Percentiles rank a stretch among this genome's conserved stretches.
Conservation (phyloP, 2,329 filamentous ascomycete genomes). For the Claviceps cyperi region DNA sequence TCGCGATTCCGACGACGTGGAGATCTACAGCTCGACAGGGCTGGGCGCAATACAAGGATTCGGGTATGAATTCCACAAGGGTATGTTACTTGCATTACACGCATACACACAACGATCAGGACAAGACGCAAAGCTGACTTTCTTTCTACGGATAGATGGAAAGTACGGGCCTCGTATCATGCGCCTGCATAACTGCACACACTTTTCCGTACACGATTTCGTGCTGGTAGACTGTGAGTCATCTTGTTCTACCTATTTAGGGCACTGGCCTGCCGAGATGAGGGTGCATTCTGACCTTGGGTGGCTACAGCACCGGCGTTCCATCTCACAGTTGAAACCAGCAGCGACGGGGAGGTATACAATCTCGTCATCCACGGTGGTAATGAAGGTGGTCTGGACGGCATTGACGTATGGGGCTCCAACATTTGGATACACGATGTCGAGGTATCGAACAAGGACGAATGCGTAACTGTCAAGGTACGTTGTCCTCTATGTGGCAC, state of each 20-base stretch:
- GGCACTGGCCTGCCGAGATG: neutral
- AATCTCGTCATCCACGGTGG: neutral
- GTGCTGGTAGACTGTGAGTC: neutral
- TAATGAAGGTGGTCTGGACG: neutral
- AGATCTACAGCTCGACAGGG: neutral
- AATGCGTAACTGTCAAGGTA: constrained; percentile 2
- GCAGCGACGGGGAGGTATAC: neutral
- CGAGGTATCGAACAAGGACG: neutral
- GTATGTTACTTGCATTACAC: neutral
- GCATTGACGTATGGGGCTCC: neutral
- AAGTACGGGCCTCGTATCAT: neutral
- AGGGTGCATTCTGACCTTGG: neutral
- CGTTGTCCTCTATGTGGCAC: neutral
- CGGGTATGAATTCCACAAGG: neutral
- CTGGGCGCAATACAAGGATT: constrained; percentile 1
- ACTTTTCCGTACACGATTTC: neutral
- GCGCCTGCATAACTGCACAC: neutral
- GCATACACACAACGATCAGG: neutral
- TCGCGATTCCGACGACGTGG: neutral
- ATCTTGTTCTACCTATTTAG: neutral
- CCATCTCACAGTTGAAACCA: neutral
- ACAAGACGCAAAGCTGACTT: neutral
- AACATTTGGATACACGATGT: constrained; percentile 1
- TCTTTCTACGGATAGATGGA: neutral
- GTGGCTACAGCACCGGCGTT: neutral